Evolutionary conservation across 345 rosid species (phyloP), one percentile per base, ranked within the genome.

Genomic region (Chamaenerion angustifolium): DNA sequence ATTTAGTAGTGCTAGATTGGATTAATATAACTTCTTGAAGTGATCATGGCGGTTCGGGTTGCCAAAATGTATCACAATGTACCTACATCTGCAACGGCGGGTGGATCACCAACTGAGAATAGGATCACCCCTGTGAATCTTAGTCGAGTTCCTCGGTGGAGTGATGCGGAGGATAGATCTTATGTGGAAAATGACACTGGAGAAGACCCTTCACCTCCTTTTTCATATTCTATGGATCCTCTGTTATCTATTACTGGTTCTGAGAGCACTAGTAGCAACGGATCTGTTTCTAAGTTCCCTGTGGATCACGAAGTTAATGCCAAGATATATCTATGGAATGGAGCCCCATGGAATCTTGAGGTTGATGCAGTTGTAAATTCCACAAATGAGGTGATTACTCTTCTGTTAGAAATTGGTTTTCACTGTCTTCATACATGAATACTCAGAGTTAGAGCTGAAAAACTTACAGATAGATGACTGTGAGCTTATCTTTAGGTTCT

Each of bases 311-410:
- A 87, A 50, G 79, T 84, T 50, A 92, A 84, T 72, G 77, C 81
- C 0, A 84, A 68, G 70, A 87, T 92, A 46, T 84, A 84, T 57
- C 60, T 92, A 11, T 92, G 98, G 98, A 78, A 93, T 70, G 98
- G 96, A 46, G 74, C 72, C 62, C 98, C 98, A 0, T 92, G 98
- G 98, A 92, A 79, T 78, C 85, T 92, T 42, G 95, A 84, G 68
- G 96, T 92, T 21, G 96, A 92, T 76, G 94, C 95, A 56, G 96
- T 92, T 64, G 98, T 92, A 48, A 92, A 92, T 65, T 84, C 98
- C 13, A 80, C 98, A 5, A 92, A 87, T 65, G 98, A 92, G 96
- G 98, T 78, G 51, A 80, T 31, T 43, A 17, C 11, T n/a, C 31
- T 9, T 11, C 21, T 6, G 13, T 56, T 3, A 4, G 25, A 21